Conservation (phyloP, 2,329 filamentous ascomycete genomes). For the Calycina herbarum region DNA sequence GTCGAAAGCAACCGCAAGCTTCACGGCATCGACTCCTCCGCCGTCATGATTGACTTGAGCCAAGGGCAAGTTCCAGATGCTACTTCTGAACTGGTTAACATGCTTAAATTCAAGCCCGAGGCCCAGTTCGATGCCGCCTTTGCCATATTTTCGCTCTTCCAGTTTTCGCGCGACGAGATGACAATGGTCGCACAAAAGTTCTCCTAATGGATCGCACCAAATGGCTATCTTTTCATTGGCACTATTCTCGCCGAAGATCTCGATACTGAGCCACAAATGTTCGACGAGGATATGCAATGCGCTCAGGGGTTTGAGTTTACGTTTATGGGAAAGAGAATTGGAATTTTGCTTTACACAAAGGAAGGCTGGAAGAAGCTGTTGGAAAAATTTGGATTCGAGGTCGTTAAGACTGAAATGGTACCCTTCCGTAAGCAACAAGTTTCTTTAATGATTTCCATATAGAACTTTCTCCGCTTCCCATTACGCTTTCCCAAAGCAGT, state of each 20-base stretch:
- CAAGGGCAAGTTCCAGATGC: slow-evolving; percentile 20
- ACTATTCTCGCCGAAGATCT: slow-evolving; percentile 20
- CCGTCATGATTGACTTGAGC: slow-evolving; percentile 29
- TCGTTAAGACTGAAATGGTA: slow-evolving; percentile 10
- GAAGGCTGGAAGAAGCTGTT: slow-evolving; percentile 13
- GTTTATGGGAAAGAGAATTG: slow-evolving; percentile 23
- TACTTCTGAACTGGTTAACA: slow-evolving; percentile 22
- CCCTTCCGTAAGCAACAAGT: background rate
- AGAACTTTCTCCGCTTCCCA: no score
- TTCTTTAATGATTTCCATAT: no score
- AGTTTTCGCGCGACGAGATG: slow-evolving; percentile 19
- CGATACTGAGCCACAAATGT: slow-evolving; percentile 7
- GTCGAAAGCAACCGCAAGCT: slow-evolving; percentile 27
- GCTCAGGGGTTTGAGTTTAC: slow-evolving; percentile 16
- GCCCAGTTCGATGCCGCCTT: slow-evolving; percentile 16
- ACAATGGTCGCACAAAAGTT: slow-evolving; percentile 18
- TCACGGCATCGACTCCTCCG: slow-evolving; percentile 37
- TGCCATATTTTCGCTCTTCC: slow-evolving; percentile 23
- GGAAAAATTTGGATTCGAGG: slow-evolving; percentile 12
- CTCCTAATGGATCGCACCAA: slow-evolving; percentile 21
- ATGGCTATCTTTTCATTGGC: slow-evolving; percentile 20
- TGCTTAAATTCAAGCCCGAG: slow-evolving; percentile 21
- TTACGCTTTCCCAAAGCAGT: no score
- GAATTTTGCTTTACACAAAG: slow-evolving; percentile 14
- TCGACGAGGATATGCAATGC: slow-evolving; percentile 21